phyloP scores from a whole-genome alignment of 139 green algal species.

The Mesotaenium endlicherianum region DNA sequence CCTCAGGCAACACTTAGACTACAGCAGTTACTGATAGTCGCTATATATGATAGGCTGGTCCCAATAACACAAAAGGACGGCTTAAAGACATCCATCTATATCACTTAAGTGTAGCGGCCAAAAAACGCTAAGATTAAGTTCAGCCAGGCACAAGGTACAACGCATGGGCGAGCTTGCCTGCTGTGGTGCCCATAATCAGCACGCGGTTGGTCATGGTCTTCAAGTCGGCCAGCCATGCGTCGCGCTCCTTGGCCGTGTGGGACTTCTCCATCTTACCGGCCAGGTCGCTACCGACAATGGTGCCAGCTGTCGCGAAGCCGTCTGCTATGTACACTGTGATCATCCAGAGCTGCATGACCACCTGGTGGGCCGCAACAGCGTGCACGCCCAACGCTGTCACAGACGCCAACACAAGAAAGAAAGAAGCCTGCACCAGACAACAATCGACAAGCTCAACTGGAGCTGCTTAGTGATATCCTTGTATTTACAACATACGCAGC shows the following conservation, averaged over 20 bases:
- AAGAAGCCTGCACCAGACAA: constrained; percentile 52
- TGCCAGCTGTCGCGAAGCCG: constrained; percentile 69
- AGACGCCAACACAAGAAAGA: constrained; percentile 60
- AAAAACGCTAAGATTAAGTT: too few species aligned
- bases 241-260: neutral
- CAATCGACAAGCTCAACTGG: too few species aligned
- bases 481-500: too few species aligned
- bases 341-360: constrained; percentile 70
- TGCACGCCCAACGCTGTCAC: constrained; percentile 58
- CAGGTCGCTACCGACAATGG: constrained; percentile 62
- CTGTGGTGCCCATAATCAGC: constrained; percentile 49
- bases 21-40: too few species aligned
- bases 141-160: too few species aligned
- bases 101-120: too few species aligned
- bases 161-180: neutral
- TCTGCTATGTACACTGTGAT: constrained; percentile 65
- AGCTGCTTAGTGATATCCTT: too few species aligned
- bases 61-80: neutral
- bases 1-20: too few species aligned
- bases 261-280: constrained; percentile 18
- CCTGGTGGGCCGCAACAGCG: constrained; percentile 60
- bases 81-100: neutral
- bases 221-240: constrained; percentile 17
- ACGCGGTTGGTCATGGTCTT: constrained; percentile 48
- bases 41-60: neutral